These are phyloP conservation scores for Fusarium continuum DNA, from an alignment of 2,329 filamentous ascomycete genomes.

Conservation along the genomic window DNA sequence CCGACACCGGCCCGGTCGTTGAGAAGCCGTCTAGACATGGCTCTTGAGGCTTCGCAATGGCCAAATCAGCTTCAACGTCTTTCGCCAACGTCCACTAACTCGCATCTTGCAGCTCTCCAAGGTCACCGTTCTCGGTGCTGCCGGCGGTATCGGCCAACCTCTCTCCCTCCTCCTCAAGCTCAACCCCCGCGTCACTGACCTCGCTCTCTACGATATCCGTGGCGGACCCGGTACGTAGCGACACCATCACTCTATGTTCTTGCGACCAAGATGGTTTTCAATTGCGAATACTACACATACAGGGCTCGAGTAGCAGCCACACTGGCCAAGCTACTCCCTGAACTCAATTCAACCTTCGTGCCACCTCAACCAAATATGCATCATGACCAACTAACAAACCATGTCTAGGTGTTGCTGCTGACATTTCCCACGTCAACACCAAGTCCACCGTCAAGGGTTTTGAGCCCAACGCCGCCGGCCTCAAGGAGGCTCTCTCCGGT, in stretches of 20 bases:
- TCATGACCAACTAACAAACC: constrained; percentile 28
- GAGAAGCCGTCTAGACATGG: neutral
- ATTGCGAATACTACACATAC: constrained; percentile 3
- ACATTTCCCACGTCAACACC: constrained; percentile 99
- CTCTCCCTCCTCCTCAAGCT: constrained; percentile 98
- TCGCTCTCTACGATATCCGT: constrained; percentile 98
- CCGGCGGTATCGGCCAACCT: constrained; percentile 98
- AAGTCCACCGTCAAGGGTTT: constrained; percentile 94
- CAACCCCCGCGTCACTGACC: constrained; percentile 92
- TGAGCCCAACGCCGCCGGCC: constrained; percentile 77
- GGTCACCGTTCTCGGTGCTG: constrained; percentile 95
- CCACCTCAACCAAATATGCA: constrained; percentile 26
- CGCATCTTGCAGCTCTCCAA: constrained; percentile 78
- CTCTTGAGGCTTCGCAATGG: neutral
- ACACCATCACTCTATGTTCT: neutral
- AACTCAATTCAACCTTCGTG: constrained; percentile 15
- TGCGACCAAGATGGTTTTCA: neutral
- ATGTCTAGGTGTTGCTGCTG: constrained; percentile 87
- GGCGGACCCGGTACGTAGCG: constrained; percentile 81
- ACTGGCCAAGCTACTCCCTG: neutral
- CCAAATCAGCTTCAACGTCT: neutral
- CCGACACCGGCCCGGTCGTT: constrained; percentile 26
- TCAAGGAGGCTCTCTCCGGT: constrained; percentile 82
- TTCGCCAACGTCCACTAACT: constrained; percentile 26
- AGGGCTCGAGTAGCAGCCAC: neutral